Percentiles rank a stretch among this genome's conserved stretches.
Evolutionary conservation across 805 yeast species (phyloP).

Genomic region (Yarrowia sp.): DNA sequence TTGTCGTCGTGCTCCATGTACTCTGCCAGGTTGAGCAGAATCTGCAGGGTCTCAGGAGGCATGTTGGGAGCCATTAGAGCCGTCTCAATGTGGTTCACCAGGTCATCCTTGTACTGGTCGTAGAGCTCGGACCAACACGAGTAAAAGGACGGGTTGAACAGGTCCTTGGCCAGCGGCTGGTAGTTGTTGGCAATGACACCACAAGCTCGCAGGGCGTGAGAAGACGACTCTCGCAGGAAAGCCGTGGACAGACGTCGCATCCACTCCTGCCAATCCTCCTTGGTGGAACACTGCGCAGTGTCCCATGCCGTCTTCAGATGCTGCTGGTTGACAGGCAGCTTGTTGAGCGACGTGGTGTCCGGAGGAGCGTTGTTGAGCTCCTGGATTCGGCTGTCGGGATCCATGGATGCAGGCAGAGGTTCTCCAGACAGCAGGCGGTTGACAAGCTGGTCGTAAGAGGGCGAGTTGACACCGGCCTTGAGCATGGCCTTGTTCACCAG

Average conservation of each 20-base stretch:
- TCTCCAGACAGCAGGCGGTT: constrained; percentile 76
- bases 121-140: constrained; percentile 93
- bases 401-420: constrained; percentile 73
- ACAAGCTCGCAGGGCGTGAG: constrained; percentile 91
- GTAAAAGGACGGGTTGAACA: constrained; percentile 92
- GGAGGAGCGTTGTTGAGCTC: constrained; percentile 56
- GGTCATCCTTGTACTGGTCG: constrained; percentile 83
- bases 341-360: constrained; percentile 53
- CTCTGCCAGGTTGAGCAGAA: constrained; percentile 83
- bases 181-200: constrained; percentile 83
- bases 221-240: constrained; percentile 84
- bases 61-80: constrained; percentile 88
- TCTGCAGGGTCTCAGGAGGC: constrained; percentile 94
- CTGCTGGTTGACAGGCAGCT: constrained; percentile 65
- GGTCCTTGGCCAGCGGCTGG: constrained; percentile 80
- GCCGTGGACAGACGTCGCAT: constrained; percentile 81
- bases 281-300: constrained; percentile 78
- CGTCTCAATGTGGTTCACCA: constrained; percentile 76
- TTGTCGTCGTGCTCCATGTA: constrained; percentile 97
- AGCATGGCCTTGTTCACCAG: constrained; percentile 61
- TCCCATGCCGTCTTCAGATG: constrained; percentile 84
- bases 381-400: constrained; percentile 51
- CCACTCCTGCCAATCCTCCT: constrained; percentile 99
- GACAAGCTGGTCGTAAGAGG: constrained; percentile 76
- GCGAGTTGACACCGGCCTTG: constrained; percentile 61